Base-by-base conservation (phyloP, 192 early-diverging fungal species). In the Phlyctochytrium bullatum region DNA sequence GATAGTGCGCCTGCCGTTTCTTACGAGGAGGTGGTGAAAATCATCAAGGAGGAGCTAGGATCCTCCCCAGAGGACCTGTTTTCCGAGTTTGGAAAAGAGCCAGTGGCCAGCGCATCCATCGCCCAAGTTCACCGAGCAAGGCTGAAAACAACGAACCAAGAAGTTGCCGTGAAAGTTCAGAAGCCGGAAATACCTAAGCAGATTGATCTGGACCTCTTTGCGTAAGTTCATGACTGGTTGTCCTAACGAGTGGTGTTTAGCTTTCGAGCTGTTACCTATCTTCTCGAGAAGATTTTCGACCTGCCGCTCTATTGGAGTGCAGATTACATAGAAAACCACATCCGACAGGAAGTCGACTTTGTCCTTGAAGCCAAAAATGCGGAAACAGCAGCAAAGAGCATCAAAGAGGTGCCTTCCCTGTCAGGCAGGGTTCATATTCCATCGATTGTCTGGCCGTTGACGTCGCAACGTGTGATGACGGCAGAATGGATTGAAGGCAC, bases 141-240 rank as follows among this genome's bases (percentile, higher is more conserved):
- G 23, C 72, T 93, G 4, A 76, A 79, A n/a, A 83, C 83, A 36
- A 33, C 70, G 23, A 88, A 88, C 12, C 65, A 67, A 17, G 56
- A 62, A 0, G 93, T 97, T 3, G 95, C 95, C 0, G 92, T 97
- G 29, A 97, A 97, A 79, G 80, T 97, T 2, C 95, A 97, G 65
- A 97, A 95, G 65, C 95, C 93, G 0, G 91, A 89, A 65, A 94
- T 97, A 34, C 72, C 66, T 54, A 67, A 83, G 32, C 95, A 98
- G 75, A 93, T 96, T 29, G 86, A 80, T 34, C 89, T 88, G 85
- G 95, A 98, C 72, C 64, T 98, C 66, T 71, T 85, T 29, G 86
- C 88, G 3, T 85, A 88, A 62, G 61, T 62, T 0, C 30, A n/a
- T 59, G 29, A 32, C 24, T n/a, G 36, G 1, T 64, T 54, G n/a